Base-by-base conservation (phyloP, 805 yeast genomes). In the Monosporozyma servazzii region DNA sequence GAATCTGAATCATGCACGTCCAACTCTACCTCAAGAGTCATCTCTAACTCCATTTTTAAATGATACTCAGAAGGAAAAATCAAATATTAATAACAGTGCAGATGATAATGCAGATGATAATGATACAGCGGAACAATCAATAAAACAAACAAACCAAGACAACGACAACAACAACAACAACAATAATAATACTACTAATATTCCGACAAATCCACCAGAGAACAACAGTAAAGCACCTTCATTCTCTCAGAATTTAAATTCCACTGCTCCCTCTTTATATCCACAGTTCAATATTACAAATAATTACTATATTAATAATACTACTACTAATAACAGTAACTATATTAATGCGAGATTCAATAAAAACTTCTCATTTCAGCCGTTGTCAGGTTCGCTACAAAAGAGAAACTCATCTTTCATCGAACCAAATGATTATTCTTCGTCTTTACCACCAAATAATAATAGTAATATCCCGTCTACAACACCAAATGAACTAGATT, bases 331-430 rank as follows among this genome's bases (percentile, higher is more conserved):
- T 25, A 25, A 25, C 27, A 25, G 2, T 39, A 39, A 39, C 25
- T 18, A 39, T 21, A 39, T 18, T 25, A 39, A 20, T 21, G 9
- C 27, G 10, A 41, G 27, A 13, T 20, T 41, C 23, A 41, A 41
- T 41, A 41, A 41, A 21, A 41, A 41, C 23, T 41, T 41, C 29
- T 41, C 44, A 9, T 41, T 41, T 11, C 44, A 41, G 11, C 44
- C 44, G 4, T 41, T 41, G 11, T 10, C 23, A 10, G 44, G 44
- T 3, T 41, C 44, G 11, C 21, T 41, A 41, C 27, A 41, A 39
- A 53, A 64, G 47, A 57, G 68, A 49, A 58, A 59, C 43, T 64
- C 70, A 5, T 45, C 63, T 21, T 56, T 58, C 21, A 59, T 55
- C 30, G 56, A 56, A 37, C 53, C 62, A 7, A 50, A 56, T 33